Evolutionary conservation across 1,284 basidiomycete species (phyloP), one percentile per base, ranked within the genome.

Genomic region (Grifola frondosa): DNA sequence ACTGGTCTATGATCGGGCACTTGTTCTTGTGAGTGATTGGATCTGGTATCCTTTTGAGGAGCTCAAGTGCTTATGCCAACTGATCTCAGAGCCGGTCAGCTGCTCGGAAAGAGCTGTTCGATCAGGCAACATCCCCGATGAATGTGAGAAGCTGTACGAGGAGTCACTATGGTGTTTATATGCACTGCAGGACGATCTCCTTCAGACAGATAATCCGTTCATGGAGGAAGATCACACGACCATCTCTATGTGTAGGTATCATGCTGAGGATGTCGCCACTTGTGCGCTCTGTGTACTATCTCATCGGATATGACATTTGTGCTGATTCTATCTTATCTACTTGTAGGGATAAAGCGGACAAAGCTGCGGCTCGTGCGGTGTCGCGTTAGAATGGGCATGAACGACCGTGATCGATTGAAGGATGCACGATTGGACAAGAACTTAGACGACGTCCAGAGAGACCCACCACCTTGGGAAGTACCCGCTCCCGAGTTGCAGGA

Each of bases 41-140:
- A 19, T 30, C 28, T 9, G 29, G 23, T 25, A 42, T 35, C 25
- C 11, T 34, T 22, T n/a, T n/a, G n/a, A n/a, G n/a, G n/a, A n/a
- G n/a, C n/a, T n/a, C n/a, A n/a, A n/a, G n/a, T 37, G n/a, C 17
- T 25, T 22, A 23, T 41, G 17, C 17, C n/a, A n/a, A n/a, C n/a
- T n/a, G n/a, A n/a, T n/a, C n/a, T n/a, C 63, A 96, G 93, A 96
- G 93, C 46, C 87, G 94, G 8, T 88, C 86, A 4, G 94, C 93
- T 30, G 96, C 96, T 1, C 78, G 88, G 21, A 91, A 94, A 59
- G 96, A 99, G 62, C 76, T 98, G 0, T 73, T 90, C 17, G 89
- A 92, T 53, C 85, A 91, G 56, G 83, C 81, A 21, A 67, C 65
- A n/a, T 70, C 70, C 82, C 83, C 16, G 88, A 93, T 52, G 85